phyloP scores from a whole-genome alignment of 805 yeast genomes.

The Myxozyma neglecta region DNA sequence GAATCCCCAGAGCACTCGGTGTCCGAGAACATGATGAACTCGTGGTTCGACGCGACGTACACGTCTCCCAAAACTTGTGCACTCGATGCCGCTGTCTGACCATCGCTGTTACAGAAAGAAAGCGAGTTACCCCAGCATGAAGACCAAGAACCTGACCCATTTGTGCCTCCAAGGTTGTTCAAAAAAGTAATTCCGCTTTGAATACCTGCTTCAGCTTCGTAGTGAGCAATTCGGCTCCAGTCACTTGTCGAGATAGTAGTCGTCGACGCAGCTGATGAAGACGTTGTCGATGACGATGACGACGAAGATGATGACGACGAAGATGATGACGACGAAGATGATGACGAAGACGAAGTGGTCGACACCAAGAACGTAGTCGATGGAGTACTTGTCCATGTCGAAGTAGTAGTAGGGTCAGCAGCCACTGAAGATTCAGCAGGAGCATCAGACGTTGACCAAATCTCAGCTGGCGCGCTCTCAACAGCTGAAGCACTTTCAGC shows the following conservation, averaged over 20 bases:
- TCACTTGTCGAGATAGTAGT: conserved; percentile 41
- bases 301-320: conserved; percentile 32
- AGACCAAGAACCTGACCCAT: conserved; percentile 87
- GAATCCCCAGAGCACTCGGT: conserved; percentile 45
- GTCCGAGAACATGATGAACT: conserved; percentile 76
- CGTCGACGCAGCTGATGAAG: conserved; percentile 34
- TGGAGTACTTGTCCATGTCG: conserved; percentile 19
- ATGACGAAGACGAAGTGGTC: conserved; percentile 33
- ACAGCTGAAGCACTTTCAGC: conserved; percentile 16
- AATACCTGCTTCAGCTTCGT: conserved; percentile 61
- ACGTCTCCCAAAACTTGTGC: conserved; percentile 69
- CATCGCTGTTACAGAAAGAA: conserved; percentile 78
- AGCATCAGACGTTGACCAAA: conserved; percentile 35
- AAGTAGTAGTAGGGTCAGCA: conserved; percentile 6
- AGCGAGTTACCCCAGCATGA: conserved; percentile 87
- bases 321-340: conserved; percentile 31
- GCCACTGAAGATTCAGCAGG: conserved; percentile 28
- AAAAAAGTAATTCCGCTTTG: conserved; percentile 74
- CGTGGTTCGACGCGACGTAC: conserved; percentile 69
- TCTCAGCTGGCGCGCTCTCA: conserved; percentile 23
- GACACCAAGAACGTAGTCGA: conserved; percentile 11
- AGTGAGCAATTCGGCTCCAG: conserved; percentile 52
- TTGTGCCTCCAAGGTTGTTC: conserved; percentile 82
- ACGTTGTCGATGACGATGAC: conserved; percentile 28
- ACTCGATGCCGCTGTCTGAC: conserved; percentile 66